Evolutionary conservation across 345 rosid genomes (phyloP).

Genomic region (Erodium maritimum): DNA sequence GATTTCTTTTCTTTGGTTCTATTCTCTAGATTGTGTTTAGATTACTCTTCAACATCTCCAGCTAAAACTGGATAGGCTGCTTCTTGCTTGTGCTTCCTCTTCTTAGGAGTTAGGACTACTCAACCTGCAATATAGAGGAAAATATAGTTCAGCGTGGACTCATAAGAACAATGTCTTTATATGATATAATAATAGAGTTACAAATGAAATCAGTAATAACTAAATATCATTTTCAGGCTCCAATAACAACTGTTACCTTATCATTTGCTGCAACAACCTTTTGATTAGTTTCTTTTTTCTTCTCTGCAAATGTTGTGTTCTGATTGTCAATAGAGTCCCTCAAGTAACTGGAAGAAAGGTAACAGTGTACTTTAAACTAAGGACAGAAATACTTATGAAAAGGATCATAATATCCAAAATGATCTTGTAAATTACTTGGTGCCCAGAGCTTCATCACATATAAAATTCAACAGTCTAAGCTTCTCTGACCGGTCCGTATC

Average conservation of each 20-base stretch:
- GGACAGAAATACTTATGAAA: neutral
- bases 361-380: neutral
- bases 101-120: no score
- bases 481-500: conserved; percentile 19
- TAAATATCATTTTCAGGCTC: conserved; percentile 1
- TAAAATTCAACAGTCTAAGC: conserved; percentile 35
- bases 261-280: conserved; percentile 41
- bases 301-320: conserved; percentile 25
- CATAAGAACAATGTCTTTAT: no score
- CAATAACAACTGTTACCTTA: conserved; percentile 31
- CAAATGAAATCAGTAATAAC: no score
- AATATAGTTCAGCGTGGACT: no score
- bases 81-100: neutral
- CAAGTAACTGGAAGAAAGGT: conserved; percentile 23
- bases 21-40: neutral
- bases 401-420: neutral
- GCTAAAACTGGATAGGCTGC: neutral
- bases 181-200: no score
- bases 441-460: conserved; percentile 42
- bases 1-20: no score
- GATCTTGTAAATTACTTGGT: conserved; percentile 17
- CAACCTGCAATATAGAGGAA: neutral
- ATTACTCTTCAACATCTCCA: neutral
- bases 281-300: conserved; percentile 39
- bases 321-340: conserved; percentile 53